phyloP scores from a whole-genome alignment of 148 eudicot genomes.

The Suaeda aralocaspica region DNA sequence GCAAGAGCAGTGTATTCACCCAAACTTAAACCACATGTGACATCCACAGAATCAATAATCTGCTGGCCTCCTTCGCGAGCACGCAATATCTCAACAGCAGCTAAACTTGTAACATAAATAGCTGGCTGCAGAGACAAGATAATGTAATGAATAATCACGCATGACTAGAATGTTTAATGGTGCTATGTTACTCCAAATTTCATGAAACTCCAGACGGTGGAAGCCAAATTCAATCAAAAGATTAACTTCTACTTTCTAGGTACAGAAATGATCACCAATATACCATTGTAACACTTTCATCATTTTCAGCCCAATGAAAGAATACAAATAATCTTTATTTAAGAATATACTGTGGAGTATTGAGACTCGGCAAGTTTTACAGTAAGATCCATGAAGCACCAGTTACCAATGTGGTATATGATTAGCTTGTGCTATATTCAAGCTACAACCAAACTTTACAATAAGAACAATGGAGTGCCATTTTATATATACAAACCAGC shows the following conservation, averaged over 20 bases:
- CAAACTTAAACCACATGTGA: constrained; percentile 92
- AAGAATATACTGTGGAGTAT: too few species aligned
- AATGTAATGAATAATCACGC: not conserved
- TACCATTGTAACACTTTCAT: not conserved
- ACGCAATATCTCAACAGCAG: constrained; percentile 89
- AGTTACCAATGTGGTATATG: too few species aligned
- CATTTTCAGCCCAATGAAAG: not conserved
- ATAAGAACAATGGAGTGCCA: too few species aligned
- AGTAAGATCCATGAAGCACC: not conserved
- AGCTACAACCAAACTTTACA: too few species aligned
- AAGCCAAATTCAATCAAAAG: not conserved
- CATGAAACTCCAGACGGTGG: too few species aligned
- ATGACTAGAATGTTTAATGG: not conserved
- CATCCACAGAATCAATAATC: constrained; percentile 86
- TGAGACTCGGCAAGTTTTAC: not conserved
- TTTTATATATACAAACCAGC: too few species aligned
- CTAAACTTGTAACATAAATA: constrained; percentile 84
- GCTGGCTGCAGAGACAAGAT: constrained; percentile 63
- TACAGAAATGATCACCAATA: not conserved
- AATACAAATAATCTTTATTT: too few species aligned
- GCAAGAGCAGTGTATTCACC: constrained; percentile 98
- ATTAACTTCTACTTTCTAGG: not conserved
- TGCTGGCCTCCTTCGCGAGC: constrained; percentile 93
- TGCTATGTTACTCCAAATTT: too few species aligned
- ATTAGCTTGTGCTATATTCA: too few species aligned